These are phyloP conservation scores for Podospora comata DNA, from an alignment of 495 filamentous ascomycete species.

Conservation along the genomic window DNA sequence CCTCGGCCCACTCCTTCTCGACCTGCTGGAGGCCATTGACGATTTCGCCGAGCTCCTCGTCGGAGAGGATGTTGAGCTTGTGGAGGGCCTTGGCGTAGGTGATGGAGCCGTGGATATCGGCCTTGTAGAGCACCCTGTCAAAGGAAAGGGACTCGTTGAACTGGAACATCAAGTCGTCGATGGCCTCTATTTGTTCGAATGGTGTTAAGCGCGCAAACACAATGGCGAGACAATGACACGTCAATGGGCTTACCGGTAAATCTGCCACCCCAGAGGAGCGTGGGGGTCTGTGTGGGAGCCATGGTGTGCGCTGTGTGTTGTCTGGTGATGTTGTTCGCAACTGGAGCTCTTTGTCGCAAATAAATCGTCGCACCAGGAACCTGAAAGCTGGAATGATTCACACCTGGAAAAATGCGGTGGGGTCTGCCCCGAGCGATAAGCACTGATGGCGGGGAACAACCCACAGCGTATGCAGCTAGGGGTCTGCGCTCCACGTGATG, in stretches of 20 bases:
- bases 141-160: conserved; percentile 88
- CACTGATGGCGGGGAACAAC: background rate
- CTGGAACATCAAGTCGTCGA: conserved; percentile 83
- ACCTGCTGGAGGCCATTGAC: conserved; percentile 70
- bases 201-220: conserved; percentile 9
- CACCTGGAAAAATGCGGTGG: conserved; percentile 7
- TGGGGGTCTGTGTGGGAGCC: conserved; percentile 18
- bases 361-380: background rate
- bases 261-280: conserved; percentile 71
- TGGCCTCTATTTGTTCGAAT: conserved; percentile 52
- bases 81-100: conserved; percentile 85
- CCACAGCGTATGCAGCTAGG: background rate
- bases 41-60: conserved; percentile 71
- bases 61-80: conserved; percentile 70
- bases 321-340: background rate
- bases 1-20: conserved; percentile 67
- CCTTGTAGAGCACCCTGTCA: conserved; percentile 76
- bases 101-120: conserved; percentile 78
- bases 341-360: background rate
- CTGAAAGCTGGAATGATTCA: conserved; percentile 3
- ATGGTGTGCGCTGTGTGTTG: conserved; percentile 12
- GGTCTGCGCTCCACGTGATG: conserved; percentile 3
- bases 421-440: background rate
- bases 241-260: conserved; percentile 61
- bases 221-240: background rate